Base-by-base conservation (phyloP, 2,329 filamentous ascomycete genomes). In the Fusarium heterosporum region DNA sequence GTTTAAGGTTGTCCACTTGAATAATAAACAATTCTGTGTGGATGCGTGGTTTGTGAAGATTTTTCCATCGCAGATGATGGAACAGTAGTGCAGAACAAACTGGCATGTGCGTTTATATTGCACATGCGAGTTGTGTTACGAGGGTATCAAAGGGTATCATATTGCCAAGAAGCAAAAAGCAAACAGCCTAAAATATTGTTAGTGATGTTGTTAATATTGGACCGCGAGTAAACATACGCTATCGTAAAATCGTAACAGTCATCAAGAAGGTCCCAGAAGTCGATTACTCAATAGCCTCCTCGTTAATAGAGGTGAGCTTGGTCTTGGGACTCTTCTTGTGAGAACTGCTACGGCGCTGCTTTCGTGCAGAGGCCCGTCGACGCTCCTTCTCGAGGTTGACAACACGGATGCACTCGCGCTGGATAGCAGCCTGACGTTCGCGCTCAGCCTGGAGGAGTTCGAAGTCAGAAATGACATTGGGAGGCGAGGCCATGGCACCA, bases 341-440 rank as follows among this genome's bases (percentile, higher is more conserved):
- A 47, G 76, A 75, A 64, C 76, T 77, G 66, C 74, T 70, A 66
- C 76, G 75, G 59, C 75, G 74, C 50, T 78, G 76, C 71, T 79
- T 78, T 72, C 78, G 80, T 38, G 69, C 71, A 55, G 70, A 70
- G 32, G 79, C 77, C 62, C 81, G 80, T 38, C 85, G 80, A 53
- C 81, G 79, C 78, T 87, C 85, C 83, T 86, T 86, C 79, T 87
- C 85, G 68, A 72, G 74, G 66, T 84, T 75, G 47, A 86, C 72
- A 68, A 83, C 79, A 66, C 82, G 80, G 66, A 86, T 74, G 46
- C 82, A 81, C 77, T 87, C 84, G 66, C 81, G 82, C 75, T 87
- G 83, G 73, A 83, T 76, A 55, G 80, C 80, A 7, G 65, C 68
- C 51, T 80, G 77, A 71, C 83, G 81, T 76, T 86, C 80, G 48